Base-by-base conservation (phyloP, 768 basidiomycete species). In the Candolleomyces eurysporus region DNA sequence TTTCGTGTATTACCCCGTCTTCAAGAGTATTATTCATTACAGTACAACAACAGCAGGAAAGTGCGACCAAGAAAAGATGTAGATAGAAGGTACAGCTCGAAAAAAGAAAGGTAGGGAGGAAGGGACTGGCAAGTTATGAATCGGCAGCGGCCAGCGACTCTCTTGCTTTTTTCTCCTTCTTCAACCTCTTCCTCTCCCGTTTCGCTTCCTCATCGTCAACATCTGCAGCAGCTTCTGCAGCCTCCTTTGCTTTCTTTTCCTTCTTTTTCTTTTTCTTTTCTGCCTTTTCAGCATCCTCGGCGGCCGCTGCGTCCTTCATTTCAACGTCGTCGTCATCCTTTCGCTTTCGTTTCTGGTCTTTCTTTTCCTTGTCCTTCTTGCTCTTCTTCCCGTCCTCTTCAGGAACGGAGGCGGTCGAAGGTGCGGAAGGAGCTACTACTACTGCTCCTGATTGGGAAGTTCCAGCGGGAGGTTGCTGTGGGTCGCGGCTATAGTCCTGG, bases 401-500 rank as follows among this genome's bases (percentile, higher is more conserved):
- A 64, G 69, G 59, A 57, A 53, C 60, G 26, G 60, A 64, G 13
- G 60, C 45, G 6, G 63, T 50, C 26, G 73, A 55, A 52, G 67
- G 39, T 31, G 66, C 53, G 48, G 66, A 62, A 22, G 71, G 52
- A 10, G n/a, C n/a, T n/a, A n/a, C n/a, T n/a, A n/a, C n/a, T n/a
- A n/a, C n/a, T n/a, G n/a, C n/a, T n/a, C n/a, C n/a, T n/a, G n/a
- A n/a, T n/a, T n/a, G n/a, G n/a, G n/a, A n/a, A 31, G 36, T 11
- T 36, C 36, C 36, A 6, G 36, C 36, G 36, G 11, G 8, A 36
- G 36, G 36, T 5, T 36, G 36, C 22, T 68, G 68, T 30, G 73
- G 61, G 17, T 90, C 90, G 50, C 90, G 87, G 64, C 82, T 89
- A 75, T 96, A 98, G 73, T 99, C 97, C 57, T 96, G 84, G 72